Evolutionary conservation across 75 land plant genomes (phyloP), one percentile per base, ranked within the genome.

Genomic region (Larix kaempferi): DNA sequence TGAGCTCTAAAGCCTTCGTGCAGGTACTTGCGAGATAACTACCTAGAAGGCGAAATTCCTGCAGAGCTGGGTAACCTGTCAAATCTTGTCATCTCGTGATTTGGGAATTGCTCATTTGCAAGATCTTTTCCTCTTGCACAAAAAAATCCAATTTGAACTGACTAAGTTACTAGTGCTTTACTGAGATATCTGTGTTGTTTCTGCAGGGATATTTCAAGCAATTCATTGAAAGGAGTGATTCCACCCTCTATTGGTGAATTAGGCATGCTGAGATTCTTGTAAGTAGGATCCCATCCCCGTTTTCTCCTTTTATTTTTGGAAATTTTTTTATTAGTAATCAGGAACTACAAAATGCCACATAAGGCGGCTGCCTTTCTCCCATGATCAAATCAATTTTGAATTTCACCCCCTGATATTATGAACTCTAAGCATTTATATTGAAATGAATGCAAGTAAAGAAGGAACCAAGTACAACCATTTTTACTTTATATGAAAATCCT

Each of bases 121-220:
- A n/a, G n/a, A n/a, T n/a, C n/a, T n/a, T n/a, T n/a, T n/a, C n/a
- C n/a, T n/a, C n/a, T n/a, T n/a, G n/a, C n/a, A n/a, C n/a, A n/a
- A n/a, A n/a, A n/a, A n/a, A n/a, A n/a, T n/a, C n/a, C n/a, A n/a
- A n/a, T n/a, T n/a, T n/a, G n/a, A n/a, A n/a, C n/a, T n/a, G 37
- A 66, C 5, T 37, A 3, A 5, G 17, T 66, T 29, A 14, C 19
- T 66, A 6, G 41, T 17, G 71, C 44, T 33, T 33, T 37, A 37
- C 4, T 5, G 69, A 65, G 14, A 16, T 17, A 2, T 16, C 61
- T 52, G 72, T 27, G 7, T 17, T n/a, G 56, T 21, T 22, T 58
- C 56, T 86, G 59, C 85, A 95, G 98, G 90, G 95, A 95, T 77
- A 80, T 95, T 44, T 92, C 95, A 35, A 91, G 92, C 59, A 95